Percentiles rank a stretch among this genome's conserved stretches.
Evolutionary conservation across 129 eudicot genomes (phyloP).

Genomic region (Flaveria trinervia): DNA sequence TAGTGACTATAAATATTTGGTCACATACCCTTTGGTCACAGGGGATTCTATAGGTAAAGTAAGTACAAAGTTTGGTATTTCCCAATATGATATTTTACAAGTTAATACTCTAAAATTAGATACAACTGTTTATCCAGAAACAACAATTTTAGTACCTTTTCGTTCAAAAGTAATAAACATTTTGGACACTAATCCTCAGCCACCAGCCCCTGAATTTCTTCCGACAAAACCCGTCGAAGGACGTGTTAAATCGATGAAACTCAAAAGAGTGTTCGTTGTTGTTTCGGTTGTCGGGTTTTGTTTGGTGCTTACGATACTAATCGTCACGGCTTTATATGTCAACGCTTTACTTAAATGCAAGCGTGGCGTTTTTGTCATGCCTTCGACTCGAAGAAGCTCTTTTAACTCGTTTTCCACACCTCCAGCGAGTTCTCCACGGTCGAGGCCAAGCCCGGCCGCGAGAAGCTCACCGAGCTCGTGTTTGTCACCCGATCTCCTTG

Average conservation of each 20-base stretch:
- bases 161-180: conserved; percentile 36
- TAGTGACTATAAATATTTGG: conserved; percentile 50
- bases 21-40: conserved; percentile 61
- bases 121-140: conserved; percentile 61
- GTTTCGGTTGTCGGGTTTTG: conserved; percentile 46
- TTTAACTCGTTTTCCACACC: conserved; percentile 57
- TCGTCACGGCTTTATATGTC: conserved; percentile 53
- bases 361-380: conserved; percentile 31
- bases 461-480: conserved; percentile 71
- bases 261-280: conserved; percentile 44
- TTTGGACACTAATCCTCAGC: conserved; percentile 34
- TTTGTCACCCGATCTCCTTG: conserved; percentile 77
- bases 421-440: conserved; percentile 42
- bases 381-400: conserved; percentile 46
- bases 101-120: conserved; percentile 36
- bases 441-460: conserved; percentile 43
- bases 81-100: conserved; percentile 44
- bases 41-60: conserved; percentile 42
- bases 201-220: conserved; percentile 64
- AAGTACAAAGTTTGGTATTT: conserved; percentile 47
- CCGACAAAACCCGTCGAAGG: conserved; percentile 43
- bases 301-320: conserved; percentile 36
- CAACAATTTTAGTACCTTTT: conserved; percentile 67
- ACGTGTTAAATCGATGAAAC: conserved; percentile 28
- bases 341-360: conserved; percentile 51